phyloP scores from a whole-genome alignment of 2,329 filamentous ascomycete species.

The Blastomyces emzantsi region DNA sequence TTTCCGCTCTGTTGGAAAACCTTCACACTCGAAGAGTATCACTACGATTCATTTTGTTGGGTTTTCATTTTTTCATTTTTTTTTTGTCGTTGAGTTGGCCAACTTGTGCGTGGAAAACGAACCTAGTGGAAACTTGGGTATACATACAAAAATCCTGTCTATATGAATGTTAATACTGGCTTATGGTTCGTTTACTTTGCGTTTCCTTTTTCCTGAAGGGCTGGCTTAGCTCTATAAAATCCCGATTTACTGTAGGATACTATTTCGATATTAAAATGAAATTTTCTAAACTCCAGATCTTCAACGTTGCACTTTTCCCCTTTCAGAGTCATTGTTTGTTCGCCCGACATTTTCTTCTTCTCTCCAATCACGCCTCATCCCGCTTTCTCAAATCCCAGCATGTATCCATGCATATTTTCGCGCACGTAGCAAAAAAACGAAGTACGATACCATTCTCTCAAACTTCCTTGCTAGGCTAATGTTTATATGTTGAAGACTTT shows the following conservation, averaged over 20 bases:
- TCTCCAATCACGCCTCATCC: background rate
- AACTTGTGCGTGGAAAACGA: background rate
- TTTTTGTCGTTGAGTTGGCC: background rate
- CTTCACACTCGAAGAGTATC: background rate
- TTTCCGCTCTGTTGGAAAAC: background rate
- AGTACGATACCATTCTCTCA: background rate
- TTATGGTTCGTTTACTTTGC: background rate
- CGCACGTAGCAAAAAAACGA: background rate
- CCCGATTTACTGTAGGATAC: background rate
- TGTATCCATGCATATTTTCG: background rate
- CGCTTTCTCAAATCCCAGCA: background rate
- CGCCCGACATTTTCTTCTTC: too few relatives aligned
- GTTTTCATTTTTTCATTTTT: background rate
- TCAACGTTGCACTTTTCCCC: background rate
- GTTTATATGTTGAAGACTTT: background rate
- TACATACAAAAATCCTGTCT: background rate
- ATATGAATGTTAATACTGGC: background rate
- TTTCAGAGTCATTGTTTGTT: background rate
- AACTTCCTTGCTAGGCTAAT: background rate
- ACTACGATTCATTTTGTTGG: background rate
- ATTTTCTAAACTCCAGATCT: background rate
- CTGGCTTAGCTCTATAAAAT: background rate
- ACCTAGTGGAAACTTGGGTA: background rate
- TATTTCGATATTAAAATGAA: background rate
- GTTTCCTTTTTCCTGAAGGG: background rate